A percentile compares a stretch with the other conserved stretches of the same genome.
Evolutionary conservation across 2,329 filamentous ascomycete species (phyloP).

Genomic region (Raffaelea albimanens): DNA sequence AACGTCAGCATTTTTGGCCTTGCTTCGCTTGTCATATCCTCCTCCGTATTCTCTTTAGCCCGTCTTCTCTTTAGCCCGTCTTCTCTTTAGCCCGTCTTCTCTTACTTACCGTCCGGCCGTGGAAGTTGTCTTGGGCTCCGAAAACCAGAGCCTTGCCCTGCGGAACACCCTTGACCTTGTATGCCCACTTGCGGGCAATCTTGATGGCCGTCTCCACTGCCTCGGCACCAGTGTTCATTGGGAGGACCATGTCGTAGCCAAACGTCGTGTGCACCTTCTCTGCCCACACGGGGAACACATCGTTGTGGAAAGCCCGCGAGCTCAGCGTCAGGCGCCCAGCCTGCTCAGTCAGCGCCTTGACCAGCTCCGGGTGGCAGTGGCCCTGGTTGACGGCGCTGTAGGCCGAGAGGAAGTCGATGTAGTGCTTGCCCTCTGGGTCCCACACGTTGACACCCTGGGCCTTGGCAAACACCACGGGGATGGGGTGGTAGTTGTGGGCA

Average conservation of each 20-base stretch:
- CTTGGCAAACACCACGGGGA: constrained; percentile 85
- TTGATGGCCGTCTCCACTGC: constrained; percentile 95
- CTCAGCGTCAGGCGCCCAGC: constrained; percentile 83
- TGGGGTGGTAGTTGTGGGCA: constrained; percentile 97
- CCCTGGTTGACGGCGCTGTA: constrained; percentile 98
- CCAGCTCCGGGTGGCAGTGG: constrained; percentile 92
- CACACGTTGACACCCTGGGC: constrained; percentile 83
- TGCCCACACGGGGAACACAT: constrained; percentile 93
- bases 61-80: background rate
- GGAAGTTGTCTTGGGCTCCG: constrained; percentile 85
- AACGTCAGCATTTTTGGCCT: background rate
- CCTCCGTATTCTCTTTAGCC: too few relatives aligned
- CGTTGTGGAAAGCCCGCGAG: constrained; percentile 94
- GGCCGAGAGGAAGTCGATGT: constrained; percentile 95
- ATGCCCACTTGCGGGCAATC: constrained; percentile 94
- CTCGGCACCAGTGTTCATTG: constrained; percentile 97
- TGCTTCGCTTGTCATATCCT: too few relatives aligned
- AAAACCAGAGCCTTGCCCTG: constrained; percentile 77
- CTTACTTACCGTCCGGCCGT: constrained; percentile 74
- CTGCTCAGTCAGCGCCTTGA: constrained; percentile 84
- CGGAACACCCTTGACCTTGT: constrained; percentile 88
- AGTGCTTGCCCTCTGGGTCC: constrained; percentile 93
- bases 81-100: too few relatives aligned
- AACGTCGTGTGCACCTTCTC: constrained; percentile 84
- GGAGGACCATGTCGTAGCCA: constrained; percentile 94